Percentiles rank a stretch among this genome's conserved stretches.
These are phyloP conservation scores for Colletotrichum sansevieriae DNA, from an alignment of 2,329 filamentous ascomycete genomes.

Conservation along the genomic window DNA sequence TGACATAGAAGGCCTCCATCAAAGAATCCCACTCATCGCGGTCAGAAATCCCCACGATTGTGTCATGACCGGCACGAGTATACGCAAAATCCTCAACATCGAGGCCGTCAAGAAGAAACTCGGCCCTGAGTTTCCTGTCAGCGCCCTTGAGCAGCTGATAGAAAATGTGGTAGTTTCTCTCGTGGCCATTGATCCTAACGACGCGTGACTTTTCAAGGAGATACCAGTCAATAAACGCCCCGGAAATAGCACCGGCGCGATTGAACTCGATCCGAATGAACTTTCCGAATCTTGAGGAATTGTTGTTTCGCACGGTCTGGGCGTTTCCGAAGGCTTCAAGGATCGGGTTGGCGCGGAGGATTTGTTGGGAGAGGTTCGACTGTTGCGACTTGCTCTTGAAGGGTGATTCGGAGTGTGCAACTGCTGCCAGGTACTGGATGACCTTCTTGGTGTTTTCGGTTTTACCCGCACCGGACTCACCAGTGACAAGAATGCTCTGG, in stretches of 20 bases:
- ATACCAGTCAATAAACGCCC: constrained; percentile 99
- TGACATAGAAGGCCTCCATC: constrained; percentile 92
- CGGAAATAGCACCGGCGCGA: constrained; percentile 87
- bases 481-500: constrained; percentile 97
- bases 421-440: constrained; percentile 96
- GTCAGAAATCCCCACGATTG: constrained; percentile 91
- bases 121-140: constrained; percentile 77
- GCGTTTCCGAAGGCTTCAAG: constrained; percentile 98
- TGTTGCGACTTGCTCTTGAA: constrained; percentile 72
- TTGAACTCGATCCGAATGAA: constrained; percentile 98
- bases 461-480: constrained; percentile 97
- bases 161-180: constrained; percentile 97
- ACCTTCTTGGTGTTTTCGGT: constrained; percentile 99
- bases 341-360: constrained; percentile 94
- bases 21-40: constrained; percentile 89
- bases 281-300: constrained; percentile 97
- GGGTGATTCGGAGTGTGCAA: constrained; percentile 85
- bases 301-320: constrained; percentile 97
- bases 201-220: constrained; percentile 98
- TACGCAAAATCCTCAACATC: constrained; percentile 92
- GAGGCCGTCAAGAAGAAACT: constrained; percentile 80
- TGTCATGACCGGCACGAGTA: constrained; percentile 90
- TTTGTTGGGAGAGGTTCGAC: constrained; percentile 94
- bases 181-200: constrained; percentile 86
- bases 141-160: constrained; percentile 94